Evolutionary conservation across 1,139 yeast genomes (phyloP), one percentile per base, ranked within the genome.

Genomic region (Maudiozyma humilis): DNA sequence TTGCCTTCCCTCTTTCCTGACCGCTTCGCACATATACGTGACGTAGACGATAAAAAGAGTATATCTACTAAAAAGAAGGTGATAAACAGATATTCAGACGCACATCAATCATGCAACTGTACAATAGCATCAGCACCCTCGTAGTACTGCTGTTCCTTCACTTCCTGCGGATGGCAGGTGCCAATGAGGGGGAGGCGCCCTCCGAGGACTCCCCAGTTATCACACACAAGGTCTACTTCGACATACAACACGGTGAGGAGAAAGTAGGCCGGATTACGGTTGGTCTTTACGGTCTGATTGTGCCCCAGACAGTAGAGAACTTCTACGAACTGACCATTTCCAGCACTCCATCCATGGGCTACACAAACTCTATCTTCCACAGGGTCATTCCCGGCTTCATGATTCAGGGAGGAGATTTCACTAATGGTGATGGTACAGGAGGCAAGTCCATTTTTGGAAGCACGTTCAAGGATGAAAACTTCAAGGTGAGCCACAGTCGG

Each of bases 341-440:
- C 27, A 64, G 68, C 31, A 69, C 70, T 47, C 61, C 68, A 32
- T 44, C 50, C 2, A 60, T 60, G 46, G 81, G 79, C 41, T 80
- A 76, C 67, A 68, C 73, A 47, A 69, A 71, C 44, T 76, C 87
- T 19, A 66, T 75, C 38, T 83, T 83, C 75, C 93, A 83, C 71
- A 70, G 93, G 62, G 82, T 83, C 41, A 82, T 83, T 50, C 79
- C 83, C 45, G 72, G 74, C 47, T 83, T 83, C 66, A 81, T 83
- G 86, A 76, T 82, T 57, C 93, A 83, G 68, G 89, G 89, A 61
- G 93, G 93, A 65, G 86, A 81, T 64, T 78, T 80, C 69, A 78
- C 81, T 62, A 70, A 78, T 61, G 75, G 75, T 55, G 75, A 76
- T 62, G 86, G 86, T 53, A 74, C 78, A 44, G 91, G 91, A 52